Evolutionary conservation across 768 basidiomycete species (phyloP).

Genomic region (Termitomyces sp.): DNA sequence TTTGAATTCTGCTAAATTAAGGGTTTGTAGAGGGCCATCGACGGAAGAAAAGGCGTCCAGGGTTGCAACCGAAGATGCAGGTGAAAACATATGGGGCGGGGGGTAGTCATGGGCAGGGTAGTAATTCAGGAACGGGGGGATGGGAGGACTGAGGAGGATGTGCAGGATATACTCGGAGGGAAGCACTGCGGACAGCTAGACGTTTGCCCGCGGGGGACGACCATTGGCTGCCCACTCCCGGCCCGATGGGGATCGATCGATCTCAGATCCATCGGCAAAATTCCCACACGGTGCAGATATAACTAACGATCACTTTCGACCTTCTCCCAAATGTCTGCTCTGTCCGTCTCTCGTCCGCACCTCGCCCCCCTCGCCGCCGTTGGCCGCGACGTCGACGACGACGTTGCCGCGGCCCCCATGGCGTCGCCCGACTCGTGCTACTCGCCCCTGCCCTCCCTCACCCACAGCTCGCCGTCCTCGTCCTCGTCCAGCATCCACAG

Average conservation of each 20-base stretch:
- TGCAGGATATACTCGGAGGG: neutral
- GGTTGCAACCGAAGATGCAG: neutral
- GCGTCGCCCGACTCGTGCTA: slow-evolving; percentile 22
- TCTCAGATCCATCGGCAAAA: slow-evolving; percentile 2
- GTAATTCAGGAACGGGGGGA: no score
- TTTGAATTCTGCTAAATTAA: neutral
- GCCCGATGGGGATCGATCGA: neutral
- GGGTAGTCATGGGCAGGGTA: neutral
- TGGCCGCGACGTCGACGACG: neutral
- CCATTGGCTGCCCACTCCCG: neutral
- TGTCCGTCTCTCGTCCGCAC: slow-evolving; percentile 19
- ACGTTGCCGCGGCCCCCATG: slow-evolving; percentile 9
- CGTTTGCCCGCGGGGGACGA: slow-evolving; percentile 5
- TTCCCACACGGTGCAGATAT: slow-evolving; percentile 8
- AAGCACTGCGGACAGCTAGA: slow-evolving; percentile 9
- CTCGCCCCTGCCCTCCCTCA: slow-evolving; percentile 23
- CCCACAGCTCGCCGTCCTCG: slow-evolving; percentile 31
- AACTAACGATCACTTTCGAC: slow-evolving; percentile 6
- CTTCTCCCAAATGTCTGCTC: slow-evolving; percentile 22
- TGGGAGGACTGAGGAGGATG: no score
- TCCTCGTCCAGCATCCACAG: slow-evolving; percentile 29
- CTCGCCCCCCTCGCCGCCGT: neutral
- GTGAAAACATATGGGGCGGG: neutral
- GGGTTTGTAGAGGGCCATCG: neutral
- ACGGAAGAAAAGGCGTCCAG: neutral